Evolutionary conservation across 345 rosid species (phyloP).

Genomic region (Dipteronia dyeriana): DNA sequence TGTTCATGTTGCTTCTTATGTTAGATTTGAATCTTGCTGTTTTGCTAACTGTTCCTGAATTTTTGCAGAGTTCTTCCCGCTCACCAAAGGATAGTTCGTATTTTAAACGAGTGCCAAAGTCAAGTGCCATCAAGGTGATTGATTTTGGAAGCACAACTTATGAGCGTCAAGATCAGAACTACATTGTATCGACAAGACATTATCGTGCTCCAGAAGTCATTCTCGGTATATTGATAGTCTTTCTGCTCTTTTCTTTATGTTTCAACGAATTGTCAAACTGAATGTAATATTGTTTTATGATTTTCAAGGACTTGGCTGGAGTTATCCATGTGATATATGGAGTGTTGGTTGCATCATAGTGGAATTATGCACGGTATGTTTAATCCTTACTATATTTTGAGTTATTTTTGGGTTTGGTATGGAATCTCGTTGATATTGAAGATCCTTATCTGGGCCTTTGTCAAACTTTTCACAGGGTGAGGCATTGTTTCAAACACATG

Average conservation of each 20-base stretch:
- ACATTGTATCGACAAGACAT: slow-evolving; percentile 82
- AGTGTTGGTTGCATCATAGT: slow-evolving; percentile 83
- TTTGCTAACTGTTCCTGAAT: not conserved
- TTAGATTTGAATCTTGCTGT: not conserved
- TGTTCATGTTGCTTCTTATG: not conserved
- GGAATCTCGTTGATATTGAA: not conserved
- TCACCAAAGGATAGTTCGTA: slow-evolving; percentile 57
- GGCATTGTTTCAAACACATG: slow-evolving; percentile 92
- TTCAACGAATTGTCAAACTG: too few relatives aligned
- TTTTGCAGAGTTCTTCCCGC: slow-evolving; percentile 45
- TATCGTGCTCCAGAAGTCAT: slow-evolving; percentile 93
- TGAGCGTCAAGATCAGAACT: slow-evolving; percentile 79
- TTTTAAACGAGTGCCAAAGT: slow-evolving; percentile 74
- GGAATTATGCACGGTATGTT: slow-evolving; percentile 82
- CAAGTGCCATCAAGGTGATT: slow-evolving; percentile 83
- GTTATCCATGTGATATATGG: slow-evolving; percentile 92
- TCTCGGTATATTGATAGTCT: slow-evolving; percentile 47
- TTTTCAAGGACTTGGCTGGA: slow-evolving; percentile 80
- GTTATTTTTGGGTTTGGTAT: not conserved
- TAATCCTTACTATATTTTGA: not conserved
- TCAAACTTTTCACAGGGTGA: slow-evolving; percentile 56
- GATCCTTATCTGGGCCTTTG: not conserved
- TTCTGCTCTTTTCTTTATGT: not conserved
- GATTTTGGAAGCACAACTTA: slow-evolving; percentile 92
- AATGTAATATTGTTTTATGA: not conserved